Evolutionary conservation across 2,329 filamentous ascomycete species (phyloP), one percentile per base, ranked within the genome.

Genomic region (Colletotrichum sp.): DNA sequence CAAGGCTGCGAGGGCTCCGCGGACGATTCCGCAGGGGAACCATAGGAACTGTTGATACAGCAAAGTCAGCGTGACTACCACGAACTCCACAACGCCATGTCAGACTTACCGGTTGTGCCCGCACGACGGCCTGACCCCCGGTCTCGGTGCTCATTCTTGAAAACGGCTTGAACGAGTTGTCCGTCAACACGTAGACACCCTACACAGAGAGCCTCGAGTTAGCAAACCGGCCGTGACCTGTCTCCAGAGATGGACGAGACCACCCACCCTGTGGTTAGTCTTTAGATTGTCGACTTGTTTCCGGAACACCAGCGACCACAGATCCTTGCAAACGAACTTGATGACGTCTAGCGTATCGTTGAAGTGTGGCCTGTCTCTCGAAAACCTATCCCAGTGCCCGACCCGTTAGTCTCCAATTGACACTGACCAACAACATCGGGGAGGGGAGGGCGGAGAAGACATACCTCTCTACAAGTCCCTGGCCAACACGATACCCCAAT

Each of bases 261-360:
- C 28, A 80, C 89, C 22, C 87, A 95, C 94, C 80, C 97, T 90
- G 84, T 99, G 97, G 83, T 99, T 99, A 10, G 97, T 99, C 87
- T 99, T 99, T 63, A 99, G 90, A 84, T 99, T 99, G 85, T 99
- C 97, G 82, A 99, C 95, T 84, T 99, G 98, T 86, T 99, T 99
- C 83, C 95, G 91, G 85, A 98, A 99, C 18, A 98, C 92, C 24
- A 99, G 89, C 39, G 93, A 96, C 97, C 97, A 99, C 60, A 99
- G 90, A 84, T 99, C 97, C 88, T 99, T 99, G 91, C 97, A 99
- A 66, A 99, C 89, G 82, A 99, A 99, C 84, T 99, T 99, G 84
- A 99, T 99, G 66, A 96, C 94, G 83, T 99, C 97, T 57, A 99
- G 92, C 6, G 96, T 96, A 80, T 98, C 96, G 77, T 94, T 95